Evolutionary conservation across 345 rosid genomes (phyloP), one percentile per base, ranked within the genome.

Genomic region (Anacardium occidentale): DNA sequence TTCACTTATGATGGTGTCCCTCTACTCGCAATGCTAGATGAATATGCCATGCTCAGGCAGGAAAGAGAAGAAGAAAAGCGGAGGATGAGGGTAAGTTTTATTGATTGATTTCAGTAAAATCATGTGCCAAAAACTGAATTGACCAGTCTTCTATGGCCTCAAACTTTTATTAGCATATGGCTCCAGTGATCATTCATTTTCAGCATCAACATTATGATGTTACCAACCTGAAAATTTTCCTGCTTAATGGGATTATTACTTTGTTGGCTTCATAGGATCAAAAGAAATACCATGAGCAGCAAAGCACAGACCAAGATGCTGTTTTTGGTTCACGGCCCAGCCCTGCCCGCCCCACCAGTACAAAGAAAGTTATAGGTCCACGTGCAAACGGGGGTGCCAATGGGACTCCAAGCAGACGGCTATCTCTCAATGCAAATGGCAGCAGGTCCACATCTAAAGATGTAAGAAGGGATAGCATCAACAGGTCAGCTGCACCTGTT

Each of bases 51-150:
- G 89, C 90, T 92, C 66, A 87, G 94, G 78, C 98, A 89, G 68
- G 98, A 95, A 85, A 82, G 97, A 75, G 98, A 92, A 83, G 98
- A 95, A 69, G 99, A 95, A 83, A 95, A 92, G 70, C 84, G 92
- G 55, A 88, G 91, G 74, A 57, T 88, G 72, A 91, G 86, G 81
- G 98, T 92, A 68, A 82, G 89, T 47, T 66, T 68, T 22, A 51
- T 42, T 15, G 40, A 70, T 22, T 59, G 12, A 26, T 20, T 56
- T 17, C 40, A 24, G 50, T 62, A 45, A n/a, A 37, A 42, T 54
- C 62, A 14, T 66, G 32, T 2, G 20, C 51, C 66, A 21, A 68
- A 50, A 29, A 37, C 15, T 60, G 13, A 48, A 32, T 40, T n/a
- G 18, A 11, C 42, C 47, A 61, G 55, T 37, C 62, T 21, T 20